phyloP scores from a whole-genome alignment of 192 early-diverging fungal species.

The Linderina pennispora region DNA sequence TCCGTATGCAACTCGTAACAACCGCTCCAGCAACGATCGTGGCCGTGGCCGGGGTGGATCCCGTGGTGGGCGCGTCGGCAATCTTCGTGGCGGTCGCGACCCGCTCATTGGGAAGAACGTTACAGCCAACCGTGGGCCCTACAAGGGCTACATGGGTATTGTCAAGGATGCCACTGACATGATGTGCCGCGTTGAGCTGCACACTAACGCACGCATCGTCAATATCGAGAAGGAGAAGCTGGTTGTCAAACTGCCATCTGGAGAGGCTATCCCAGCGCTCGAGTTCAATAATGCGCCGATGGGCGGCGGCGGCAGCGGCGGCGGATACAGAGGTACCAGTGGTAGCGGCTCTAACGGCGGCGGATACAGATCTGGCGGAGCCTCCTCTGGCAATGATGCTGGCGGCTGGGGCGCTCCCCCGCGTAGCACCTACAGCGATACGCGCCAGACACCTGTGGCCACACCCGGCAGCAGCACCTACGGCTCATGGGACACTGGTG shows the following conservation, averaged over 20 bases:
- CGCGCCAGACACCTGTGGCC: conserved; percentile 49
- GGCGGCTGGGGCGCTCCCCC: not conserved
- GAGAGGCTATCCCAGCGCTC: conserved; percentile 46
- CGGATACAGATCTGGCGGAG: no score
- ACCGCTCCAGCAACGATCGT: conserved; percentile 9
- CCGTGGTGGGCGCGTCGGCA: conserved; percentile 40
- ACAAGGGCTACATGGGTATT: conserved; percentile 97
- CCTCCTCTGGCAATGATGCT: no score
- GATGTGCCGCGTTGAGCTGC: conserved; percentile 81
- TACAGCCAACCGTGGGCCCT: conserved; percentile 76
- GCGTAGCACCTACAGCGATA: conserved; percentile 13
- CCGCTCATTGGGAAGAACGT: conserved; percentile 70
- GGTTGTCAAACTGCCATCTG: conserved; percentile 54
- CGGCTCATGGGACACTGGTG: conserved; percentile 36
- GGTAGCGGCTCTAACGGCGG: not conserved
- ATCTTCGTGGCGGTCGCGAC: conserved; percentile 42
- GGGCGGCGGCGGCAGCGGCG: conserved; percentile 1
- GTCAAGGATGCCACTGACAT: conserved; percentile 78
- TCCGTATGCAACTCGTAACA: conserved; percentile 37
- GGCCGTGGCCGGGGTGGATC: conserved; percentile 29
- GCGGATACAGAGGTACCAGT: not conserved
- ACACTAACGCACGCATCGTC: conserved; percentile 79
- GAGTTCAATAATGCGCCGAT: conserved; percentile 13
- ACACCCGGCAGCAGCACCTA: conserved; percentile 43
- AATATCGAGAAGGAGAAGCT: conserved; percentile 76